A percentile compares a stretch with the other conserved stretches of the same genome.
phyloP scores from a whole-genome alignment of 106 monocot species.

The Dioscorea zingiberensis region DNA sequence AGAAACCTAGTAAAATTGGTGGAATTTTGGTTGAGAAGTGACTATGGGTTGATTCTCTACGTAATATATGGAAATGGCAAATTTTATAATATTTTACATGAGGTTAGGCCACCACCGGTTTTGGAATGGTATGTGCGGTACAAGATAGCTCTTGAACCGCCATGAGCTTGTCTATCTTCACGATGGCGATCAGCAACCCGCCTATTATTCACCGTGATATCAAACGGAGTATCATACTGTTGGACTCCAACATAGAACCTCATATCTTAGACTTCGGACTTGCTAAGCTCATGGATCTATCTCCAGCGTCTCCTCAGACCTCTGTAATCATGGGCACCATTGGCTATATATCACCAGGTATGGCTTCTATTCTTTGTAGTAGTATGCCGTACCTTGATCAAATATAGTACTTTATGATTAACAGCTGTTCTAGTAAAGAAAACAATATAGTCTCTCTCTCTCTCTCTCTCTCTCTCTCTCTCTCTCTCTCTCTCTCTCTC shows the following conservation, averaged over 20 bases:
- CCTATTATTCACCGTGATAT: slow-evolving; percentile 83
- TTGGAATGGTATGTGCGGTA: slow-evolving; percentile 58
- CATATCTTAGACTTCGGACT: slow-evolving; percentile 92
- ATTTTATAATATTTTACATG: slow-evolving; percentile 79
- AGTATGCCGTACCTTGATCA: too few species aligned
- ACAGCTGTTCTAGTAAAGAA: too few species aligned
- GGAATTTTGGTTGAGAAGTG: slow-evolving; percentile 47
- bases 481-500: too few species aligned
- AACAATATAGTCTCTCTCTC: too few species aligned
- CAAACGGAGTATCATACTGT: slow-evolving; percentile 80
- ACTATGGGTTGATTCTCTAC: slow-evolving; percentile 66
- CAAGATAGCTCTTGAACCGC: slow-evolving; percentile 68
- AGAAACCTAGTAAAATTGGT: slow-evolving; percentile 65
- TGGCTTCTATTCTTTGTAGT: too few species aligned
- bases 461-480: too few species aligned
- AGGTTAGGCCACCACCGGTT: slow-evolving; percentile 30
- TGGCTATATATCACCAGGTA: too few species aligned
- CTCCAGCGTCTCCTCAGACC: too few species aligned
- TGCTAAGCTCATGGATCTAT: slow-evolving; percentile 54
- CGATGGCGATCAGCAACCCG: slow-evolving; percentile 69
- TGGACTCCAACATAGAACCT: slow-evolving; percentile 74
- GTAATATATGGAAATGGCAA: slow-evolving; percentile 86
- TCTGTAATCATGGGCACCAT: too few species aligned
- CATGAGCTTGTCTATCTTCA: slow-evolving; percentile 84
- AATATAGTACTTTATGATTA: too few species aligned